These are phyloP conservation scores for Wallacemonas rigidus DNA, from an alignment of 208 protist species.

Conservation along the genomic window DNA sequence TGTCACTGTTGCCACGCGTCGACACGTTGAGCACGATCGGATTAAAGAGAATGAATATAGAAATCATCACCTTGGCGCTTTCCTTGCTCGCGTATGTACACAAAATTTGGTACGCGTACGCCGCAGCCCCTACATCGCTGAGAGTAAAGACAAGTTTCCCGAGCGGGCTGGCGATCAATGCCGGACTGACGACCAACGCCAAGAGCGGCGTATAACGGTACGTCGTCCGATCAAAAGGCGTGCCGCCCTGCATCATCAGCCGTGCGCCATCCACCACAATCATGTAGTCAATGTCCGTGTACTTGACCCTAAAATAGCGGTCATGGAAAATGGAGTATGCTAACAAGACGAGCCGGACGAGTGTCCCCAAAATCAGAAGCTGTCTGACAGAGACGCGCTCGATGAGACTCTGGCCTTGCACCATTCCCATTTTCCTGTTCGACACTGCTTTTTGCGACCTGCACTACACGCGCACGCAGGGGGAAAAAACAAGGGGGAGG, in stretches of 20 bases:
- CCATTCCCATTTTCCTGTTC: no score
- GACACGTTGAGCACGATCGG: constrained; percentile 92
- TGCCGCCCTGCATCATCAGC: constrained; percentile 73
- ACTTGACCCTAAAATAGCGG: constrained; percentile 87
- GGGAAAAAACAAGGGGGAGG: no score
- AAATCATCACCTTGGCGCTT: constrained; percentile 73
- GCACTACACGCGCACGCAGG: no score
- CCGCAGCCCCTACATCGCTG: constrained; percentile 79
- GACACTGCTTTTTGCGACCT: no score
- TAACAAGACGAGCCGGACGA: constrained; percentile 70
- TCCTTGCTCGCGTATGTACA: constrained; percentile 52
- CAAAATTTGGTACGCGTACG: constrained; percentile 71
- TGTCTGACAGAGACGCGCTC: constrained; percentile 31
- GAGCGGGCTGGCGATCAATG: constrained; percentile 48
- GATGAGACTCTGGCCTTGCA: constrained; percentile 1
- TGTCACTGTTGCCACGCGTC: constrained; percentile 94
- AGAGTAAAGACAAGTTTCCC: constrained; percentile 91
- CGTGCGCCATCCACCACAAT: constrained; percentile 95
- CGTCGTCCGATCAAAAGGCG: constrained; percentile 92
- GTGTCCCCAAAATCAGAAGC: constrained; percentile 43
- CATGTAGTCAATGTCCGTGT: constrained; percentile 97
- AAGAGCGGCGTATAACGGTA: constrained; percentile 96
- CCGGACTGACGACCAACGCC: constrained; percentile 84
- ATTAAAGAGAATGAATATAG: constrained; percentile 89
- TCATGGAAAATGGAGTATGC: constrained; percentile 87